These are phyloP conservation scores for Phytophthora pseudosyringae DNA, from an alignment of 352 stramenopile species.

Conservation along the genomic window DNA sequence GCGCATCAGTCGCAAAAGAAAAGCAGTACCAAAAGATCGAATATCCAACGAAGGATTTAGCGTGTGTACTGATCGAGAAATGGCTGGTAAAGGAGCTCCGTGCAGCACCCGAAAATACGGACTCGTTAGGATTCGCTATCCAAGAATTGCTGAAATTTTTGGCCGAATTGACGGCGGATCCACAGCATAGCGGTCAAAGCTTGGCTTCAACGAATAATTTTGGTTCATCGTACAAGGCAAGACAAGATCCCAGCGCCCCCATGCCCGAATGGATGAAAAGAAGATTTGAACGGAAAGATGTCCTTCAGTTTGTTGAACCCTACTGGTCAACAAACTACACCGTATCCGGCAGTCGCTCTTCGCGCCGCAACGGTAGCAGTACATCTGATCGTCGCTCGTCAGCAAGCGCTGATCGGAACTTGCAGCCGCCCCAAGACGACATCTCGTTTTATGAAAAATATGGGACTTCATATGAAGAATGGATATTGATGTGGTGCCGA, in stretches of 20 bases:
- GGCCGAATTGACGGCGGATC: conserved; percentile 72
- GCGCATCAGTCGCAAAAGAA: conserved; percentile 42
- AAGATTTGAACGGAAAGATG: conserved; percentile 81
- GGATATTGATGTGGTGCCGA: conserved; percentile 82
- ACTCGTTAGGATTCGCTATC: conserved; percentile 83
- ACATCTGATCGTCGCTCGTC: conserved; percentile 18
- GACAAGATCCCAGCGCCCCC: conserved; percentile 11
- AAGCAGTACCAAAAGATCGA: conserved; percentile 55
- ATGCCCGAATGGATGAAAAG: conserved; percentile 90
- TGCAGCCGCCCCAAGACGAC: conserved; percentile 40
- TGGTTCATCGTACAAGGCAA: conserved; percentile 27
- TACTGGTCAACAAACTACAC: conserved; percentile 91
- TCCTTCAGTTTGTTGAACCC: conserved; percentile 88
- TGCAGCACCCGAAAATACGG: conserved; percentile 84
- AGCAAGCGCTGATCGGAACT: conserved; percentile 30
- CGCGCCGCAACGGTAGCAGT: conserved; percentile 14
- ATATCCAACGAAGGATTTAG: conserved; percentile 80
- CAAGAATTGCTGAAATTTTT: conserved; percentile 88
- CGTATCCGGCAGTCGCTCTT: conserved; percentile 37
- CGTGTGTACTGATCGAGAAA: conserved; percentile 82
- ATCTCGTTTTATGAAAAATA: conserved; percentile 83
- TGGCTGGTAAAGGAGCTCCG: conserved; percentile 86
- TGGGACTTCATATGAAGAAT: conserved; percentile 79
- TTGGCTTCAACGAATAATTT: conserved; percentile 27
- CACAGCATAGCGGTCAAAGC: conserved; percentile 74